phyloP scores from a whole-genome alignment of 2,329 filamentous ascomycete genomes.

The Aspergillus novofumigatus region DNA sequence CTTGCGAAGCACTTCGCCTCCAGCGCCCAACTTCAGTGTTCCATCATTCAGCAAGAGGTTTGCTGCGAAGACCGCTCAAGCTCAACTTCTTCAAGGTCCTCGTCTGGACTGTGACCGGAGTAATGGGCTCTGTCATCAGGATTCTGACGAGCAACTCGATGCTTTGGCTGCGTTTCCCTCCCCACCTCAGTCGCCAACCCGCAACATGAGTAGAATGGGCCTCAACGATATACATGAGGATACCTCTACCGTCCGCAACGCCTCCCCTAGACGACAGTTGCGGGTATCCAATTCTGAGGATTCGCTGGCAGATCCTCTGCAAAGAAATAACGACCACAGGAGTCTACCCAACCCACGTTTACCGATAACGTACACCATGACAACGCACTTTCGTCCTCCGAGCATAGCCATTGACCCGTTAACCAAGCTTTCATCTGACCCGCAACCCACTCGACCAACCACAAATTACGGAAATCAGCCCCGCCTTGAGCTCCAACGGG shows the following conservation, averaged over 20 bases:
- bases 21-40: conserved; percentile 41
- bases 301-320: conserved; percentile 12
- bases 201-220: conserved; percentile 21
- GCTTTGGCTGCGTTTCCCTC: conserved; percentile 24
- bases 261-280: conserved; percentile 16
- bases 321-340: background rate
- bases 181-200: conserved; percentile 31
- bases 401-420: conserved; percentile 13
- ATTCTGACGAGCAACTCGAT: conserved; percentile 7
- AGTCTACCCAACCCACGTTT: conserved; percentile 13
- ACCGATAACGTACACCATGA: conserved; percentile 7
- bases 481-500: conserved; percentile 9
- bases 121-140: conserved; percentile 8
- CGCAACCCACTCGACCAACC: conserved; percentile 5
- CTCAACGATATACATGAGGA: conserved; percentile 20
- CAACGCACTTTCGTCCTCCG: conserved; percentile 15
- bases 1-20: conserved; percentile 28
- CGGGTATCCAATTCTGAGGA: conserved; percentile 29
- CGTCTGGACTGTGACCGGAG: conserved; percentile 13
- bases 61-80: conserved; percentile 16
- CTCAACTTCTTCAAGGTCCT: conserved; percentile 11
- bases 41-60: conserved; percentile 40
- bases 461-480: background rate
- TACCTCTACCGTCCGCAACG: conserved; percentile 8
- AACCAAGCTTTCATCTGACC: conserved; percentile 5